These are phyloP conservation scores for Zhuliangozyma parablackwelliae DNA, from an alignment of 1,139 yeast genomes.

Conservation along the genomic window DNA sequence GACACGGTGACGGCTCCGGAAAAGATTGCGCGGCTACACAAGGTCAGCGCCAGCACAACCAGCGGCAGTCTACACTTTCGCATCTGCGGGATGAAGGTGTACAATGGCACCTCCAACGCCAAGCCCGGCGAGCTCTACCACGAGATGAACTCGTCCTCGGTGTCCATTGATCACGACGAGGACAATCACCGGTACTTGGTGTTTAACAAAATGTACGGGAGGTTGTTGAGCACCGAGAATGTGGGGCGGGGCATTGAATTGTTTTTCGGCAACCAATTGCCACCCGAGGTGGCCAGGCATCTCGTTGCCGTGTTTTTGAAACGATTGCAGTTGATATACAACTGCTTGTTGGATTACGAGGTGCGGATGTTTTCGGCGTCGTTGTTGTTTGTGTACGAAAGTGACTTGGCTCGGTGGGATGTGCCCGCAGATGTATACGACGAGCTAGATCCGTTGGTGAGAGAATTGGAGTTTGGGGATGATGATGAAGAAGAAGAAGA, in stretches of 20 bases:
- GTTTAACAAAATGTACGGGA: conserved; percentile 69
- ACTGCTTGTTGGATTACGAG: conserved; percentile 58
- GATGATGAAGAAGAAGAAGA: conserved; percentile 29
- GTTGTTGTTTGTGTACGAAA: conserved; percentile 69
- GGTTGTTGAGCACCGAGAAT: conserved; percentile 44
- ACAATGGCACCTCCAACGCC: conserved; percentile 12
- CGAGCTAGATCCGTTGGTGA: conserved; percentile 36
- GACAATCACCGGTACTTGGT: conserved; percentile 36
- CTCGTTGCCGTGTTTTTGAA: conserved; percentile 41
- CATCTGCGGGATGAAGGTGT: conserved; percentile 83
- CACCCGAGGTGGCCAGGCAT: conserved; percentile 13
- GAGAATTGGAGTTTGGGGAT: conserved; percentile 20
- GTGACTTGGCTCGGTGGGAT: conserved; percentile 50
- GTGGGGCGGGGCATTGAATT: conserved; percentile 46
- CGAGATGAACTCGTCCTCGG: conserved; percentile 14
- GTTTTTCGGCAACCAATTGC: conserved; percentile 22
- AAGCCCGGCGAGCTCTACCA: conserved; percentile 10
- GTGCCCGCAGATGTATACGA: conserved; percentile 21
- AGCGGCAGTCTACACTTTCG: conserved; percentile 73
- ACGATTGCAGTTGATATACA: conserved; percentile 61
- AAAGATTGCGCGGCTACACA: conserved; percentile 55
- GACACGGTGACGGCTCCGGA: conserved; percentile 48
- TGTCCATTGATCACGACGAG: conserved; percentile 8
- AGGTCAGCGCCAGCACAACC: conserved; percentile 70
- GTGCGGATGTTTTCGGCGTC: conserved; percentile 72